Percentiles rank a stretch among this genome's conserved stretches.
These are phyloP conservation scores for Collybia sp. DNA, from an alignment of 768 basidiomycete genomes.

Conservation along the genomic window DNA sequence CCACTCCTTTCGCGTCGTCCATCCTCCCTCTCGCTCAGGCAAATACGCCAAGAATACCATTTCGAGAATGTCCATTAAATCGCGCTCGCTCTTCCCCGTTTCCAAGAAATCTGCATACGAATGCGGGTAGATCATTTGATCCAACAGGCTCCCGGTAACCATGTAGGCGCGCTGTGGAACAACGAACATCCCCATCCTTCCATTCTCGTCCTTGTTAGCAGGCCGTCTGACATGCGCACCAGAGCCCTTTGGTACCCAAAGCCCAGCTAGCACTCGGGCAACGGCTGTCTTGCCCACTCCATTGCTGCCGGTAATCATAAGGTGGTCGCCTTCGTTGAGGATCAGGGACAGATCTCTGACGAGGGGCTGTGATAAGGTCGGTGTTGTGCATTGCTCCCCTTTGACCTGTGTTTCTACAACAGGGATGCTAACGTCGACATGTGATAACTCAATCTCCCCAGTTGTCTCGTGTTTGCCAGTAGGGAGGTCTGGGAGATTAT, in stretches of 20 bases:
- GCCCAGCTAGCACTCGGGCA: constrained; percentile 81
- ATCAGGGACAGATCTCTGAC: constrained; percentile 65
- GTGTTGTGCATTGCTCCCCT: constrained; percentile 4
- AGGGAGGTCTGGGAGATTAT: constrained; percentile 60
- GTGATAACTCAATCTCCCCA: constrained; percentile 53
- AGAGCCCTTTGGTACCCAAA: constrained; percentile 70
- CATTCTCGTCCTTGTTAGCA: constrained; percentile 21
- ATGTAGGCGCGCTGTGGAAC: constrained; percentile 94
- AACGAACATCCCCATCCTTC: constrained; percentile 64
- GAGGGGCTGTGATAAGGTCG: constrained; percentile 39
- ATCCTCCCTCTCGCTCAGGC: constrained; percentile 84
- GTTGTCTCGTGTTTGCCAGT: constrained; percentile 25
- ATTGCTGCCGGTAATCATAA: constrained; percentile 92
- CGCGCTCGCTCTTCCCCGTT: constrained; percentile 56
- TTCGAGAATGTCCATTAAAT: constrained; percentile 73
- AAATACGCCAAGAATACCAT: constrained; percentile 83
- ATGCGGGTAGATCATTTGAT: constrained; percentile 94
- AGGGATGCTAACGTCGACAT: constrained; percentile 73
- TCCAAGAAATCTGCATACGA: constrained; percentile 69
- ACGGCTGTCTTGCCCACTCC: constrained; percentile 91
- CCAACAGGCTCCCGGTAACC: constrained; percentile 79
- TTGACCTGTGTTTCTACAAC: constrained; percentile 6
- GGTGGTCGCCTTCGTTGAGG: constrained; percentile 71
- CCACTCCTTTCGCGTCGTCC: constrained; percentile 91
- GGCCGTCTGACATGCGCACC: constrained; percentile 27